Percentiles rank a stretch among this genome's conserved stretches.
These are phyloP conservation scores for Heritiera littoralis DNA, from an alignment of 345 rosid species.

Conservation along the genomic window DNA sequence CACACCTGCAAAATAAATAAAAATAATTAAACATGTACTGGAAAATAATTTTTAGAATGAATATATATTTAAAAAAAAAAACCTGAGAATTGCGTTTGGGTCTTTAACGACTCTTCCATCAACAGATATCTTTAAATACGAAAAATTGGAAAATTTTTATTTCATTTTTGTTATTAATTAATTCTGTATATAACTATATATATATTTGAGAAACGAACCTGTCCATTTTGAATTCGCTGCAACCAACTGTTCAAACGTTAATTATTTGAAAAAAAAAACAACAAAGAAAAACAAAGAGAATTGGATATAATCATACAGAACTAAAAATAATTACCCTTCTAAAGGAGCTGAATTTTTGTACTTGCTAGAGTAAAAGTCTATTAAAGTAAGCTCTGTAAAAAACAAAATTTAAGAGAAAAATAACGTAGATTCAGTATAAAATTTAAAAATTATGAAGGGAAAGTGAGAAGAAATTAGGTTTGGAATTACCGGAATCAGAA, in stretches of 20 bases:
- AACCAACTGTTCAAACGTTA: conserved; percentile 59
- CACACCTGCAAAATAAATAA: conserved; percentile 39
- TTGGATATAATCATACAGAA: not conserved
- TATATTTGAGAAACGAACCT: conserved; percentile 43
- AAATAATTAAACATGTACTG: not conserved
- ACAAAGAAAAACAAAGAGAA: not conserved
- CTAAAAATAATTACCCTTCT: conserved; percentile 54
- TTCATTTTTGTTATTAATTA: not conserved
- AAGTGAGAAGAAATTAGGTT: not conserved
- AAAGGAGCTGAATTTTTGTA: conserved; percentile 76
- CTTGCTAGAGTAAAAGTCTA: conserved; percentile 65
- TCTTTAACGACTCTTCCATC: conserved; percentile 62
- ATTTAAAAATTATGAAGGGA: not conserved
- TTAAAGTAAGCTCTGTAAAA: conserved; percentile 45
- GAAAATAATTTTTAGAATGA: not conserved
- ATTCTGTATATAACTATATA: not conserved
- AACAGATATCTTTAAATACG: conserved; percentile 54
- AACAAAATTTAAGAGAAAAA: not conserved
- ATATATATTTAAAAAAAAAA: not conserved
- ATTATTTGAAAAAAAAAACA: not conserved
- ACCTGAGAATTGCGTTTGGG: conserved; percentile 60
- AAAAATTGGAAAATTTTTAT: not conserved
- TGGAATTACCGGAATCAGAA: conserved; percentile 53
- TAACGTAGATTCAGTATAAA: not conserved
- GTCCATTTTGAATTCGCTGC: conserved; percentile 81